Evolutionary conservation across 1,284 basidiomycete genomes (phyloP).

Genomic region (Cryptococcus sp.): DNA sequence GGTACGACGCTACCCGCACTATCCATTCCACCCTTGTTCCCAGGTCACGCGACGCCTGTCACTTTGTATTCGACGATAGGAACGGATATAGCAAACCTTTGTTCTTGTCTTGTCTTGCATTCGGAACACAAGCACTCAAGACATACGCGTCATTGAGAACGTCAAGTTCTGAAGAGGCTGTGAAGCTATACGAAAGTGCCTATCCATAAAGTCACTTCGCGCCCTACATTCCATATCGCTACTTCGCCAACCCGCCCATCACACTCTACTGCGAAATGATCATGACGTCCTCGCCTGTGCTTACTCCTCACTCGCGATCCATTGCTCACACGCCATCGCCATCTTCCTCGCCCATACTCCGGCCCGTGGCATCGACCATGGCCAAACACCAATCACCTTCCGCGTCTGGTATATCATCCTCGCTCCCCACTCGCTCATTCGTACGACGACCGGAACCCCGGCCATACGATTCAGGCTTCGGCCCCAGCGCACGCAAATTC

Average conservation of each 20-base stretch:
- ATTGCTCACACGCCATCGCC: constrained; percentile 23
- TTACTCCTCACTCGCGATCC: constrained; percentile 19
- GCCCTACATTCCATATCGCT: too few relatives aligned
- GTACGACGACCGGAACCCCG: constrained; percentile 24
- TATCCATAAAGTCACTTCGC: too few relatives aligned
- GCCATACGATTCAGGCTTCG: constrained; percentile 20
- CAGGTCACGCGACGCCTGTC: not conserved
- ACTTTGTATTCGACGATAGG: too few relatives aligned
- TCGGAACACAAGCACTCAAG: too few relatives aligned
- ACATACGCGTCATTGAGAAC: too few relatives aligned
- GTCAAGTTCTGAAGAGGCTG: too few relatives aligned
- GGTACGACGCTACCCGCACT: too few relatives aligned
- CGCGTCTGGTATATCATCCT: not conserved
- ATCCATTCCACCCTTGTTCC: not conserved
- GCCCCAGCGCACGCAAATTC: not conserved
- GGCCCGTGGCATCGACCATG: constrained; percentile 19
- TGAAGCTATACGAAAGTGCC: too few relatives aligned
- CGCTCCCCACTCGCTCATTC: constrained; percentile 19
- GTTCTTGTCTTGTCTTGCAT: too few relatives aligned
- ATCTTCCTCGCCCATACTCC: constrained; percentile 17
- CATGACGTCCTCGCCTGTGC: constrained; percentile 20
- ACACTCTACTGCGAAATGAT: constrained; percentile 11
- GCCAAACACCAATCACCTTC: constrained; percentile 3
- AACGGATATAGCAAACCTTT: too few relatives aligned
- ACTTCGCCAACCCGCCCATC: not conserved